These are phyloP conservation scores for Russula virescens DNA, from an alignment of 768 basidiomycete genomes.

Conservation along the genomic window DNA sequence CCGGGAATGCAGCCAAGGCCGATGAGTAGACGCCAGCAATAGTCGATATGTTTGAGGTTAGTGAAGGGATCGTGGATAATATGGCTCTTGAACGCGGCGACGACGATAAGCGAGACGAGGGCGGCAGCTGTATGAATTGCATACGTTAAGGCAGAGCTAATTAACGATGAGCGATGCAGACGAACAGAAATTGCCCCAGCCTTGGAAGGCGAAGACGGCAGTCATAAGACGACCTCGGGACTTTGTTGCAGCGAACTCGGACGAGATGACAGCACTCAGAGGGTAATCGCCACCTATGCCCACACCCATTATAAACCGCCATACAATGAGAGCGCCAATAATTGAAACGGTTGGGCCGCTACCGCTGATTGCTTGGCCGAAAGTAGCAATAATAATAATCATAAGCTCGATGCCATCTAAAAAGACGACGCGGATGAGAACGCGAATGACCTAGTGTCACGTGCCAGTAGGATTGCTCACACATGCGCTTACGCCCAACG, in stretches of 20 bases:
- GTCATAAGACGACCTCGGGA: slow-evolving; percentile 85
- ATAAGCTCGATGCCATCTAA: slow-evolving; percentile 70
- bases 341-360: slow-evolving; percentile 60
- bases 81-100: slow-evolving; percentile 59
- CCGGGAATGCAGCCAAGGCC: slow-evolving; percentile 84
- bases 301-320: slow-evolving; percentile 79
- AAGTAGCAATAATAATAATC: slow-evolving; percentile 76
- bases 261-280: slow-evolving; percentile 77
- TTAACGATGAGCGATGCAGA: slow-evolving; percentile 9
- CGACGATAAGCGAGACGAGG: slow-evolving; percentile 58
- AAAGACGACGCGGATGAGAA: not conserved
- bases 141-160: not conserved
- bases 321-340: slow-evolving; percentile 71
- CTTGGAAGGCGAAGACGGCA: slow-evolving; percentile 80
- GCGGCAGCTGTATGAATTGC: slow-evolving; percentile 44
- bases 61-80: slow-evolving; percentile 43
- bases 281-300: slow-evolving; percentile 92
- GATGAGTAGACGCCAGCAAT: slow-evolving; percentile 82
- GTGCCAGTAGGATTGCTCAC: slow-evolving; percentile 36
- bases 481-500: slow-evolving; percentile 51
- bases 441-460: not conserved
- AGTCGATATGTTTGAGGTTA: slow-evolving; percentile 53
- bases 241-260: slow-evolving; percentile 77
- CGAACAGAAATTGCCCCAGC: slow-evolving; percentile 79
- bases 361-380: slow-evolving; percentile 74